A percentile compares a stretch with the other conserved stretches of the same genome.
These are phyloP conservation scores for Malus orientalis DNA, from an alignment of 306 rosid genomes.

Conservation along the genomic window DNA sequence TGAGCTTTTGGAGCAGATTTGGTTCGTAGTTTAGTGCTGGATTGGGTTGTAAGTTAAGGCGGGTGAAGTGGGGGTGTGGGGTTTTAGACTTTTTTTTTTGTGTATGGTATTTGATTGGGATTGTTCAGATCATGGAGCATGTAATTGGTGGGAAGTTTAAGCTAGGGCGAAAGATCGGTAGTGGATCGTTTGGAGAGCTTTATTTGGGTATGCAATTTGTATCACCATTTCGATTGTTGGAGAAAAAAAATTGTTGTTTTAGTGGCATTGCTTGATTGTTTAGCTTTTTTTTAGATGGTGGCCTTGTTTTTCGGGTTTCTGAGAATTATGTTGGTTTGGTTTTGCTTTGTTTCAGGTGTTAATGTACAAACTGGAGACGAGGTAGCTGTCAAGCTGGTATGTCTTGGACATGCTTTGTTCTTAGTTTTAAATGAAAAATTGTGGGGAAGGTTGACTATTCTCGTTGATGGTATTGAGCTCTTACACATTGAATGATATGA, in stretches of 20 bases:
- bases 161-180: slow-evolving; percentile 93
- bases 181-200: slow-evolving; percentile 95
- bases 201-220: slow-evolving; percentile 63
- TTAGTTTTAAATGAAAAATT: not conserved
- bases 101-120: slow-evolving; percentile 21
- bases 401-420: slow-evolving; percentile 17
- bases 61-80: slow-evolving; percentile 23
- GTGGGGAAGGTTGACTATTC: not conserved
- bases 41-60: slow-evolving; percentile 25
- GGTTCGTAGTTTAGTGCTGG: slow-evolving; percentile 19
- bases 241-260: not conserved
- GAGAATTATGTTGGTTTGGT: slow-evolving; percentile 25
- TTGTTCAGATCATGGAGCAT: slow-evolving; percentile 68
- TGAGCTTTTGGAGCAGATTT: slow-evolving; percentile 10
- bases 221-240: not conserved
- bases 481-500: not conserved
- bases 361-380: slow-evolving; percentile 94
- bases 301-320: not conserved
- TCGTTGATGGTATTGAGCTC: not conserved
- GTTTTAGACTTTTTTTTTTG: too few relatives aligned
- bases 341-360: slow-evolving; percentile 48
- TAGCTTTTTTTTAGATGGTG: not conserved
- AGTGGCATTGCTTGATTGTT: slow-evolving; percentile 11
- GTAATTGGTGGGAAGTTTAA: slow-evolving; percentile 90
- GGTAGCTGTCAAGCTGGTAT: slow-evolving; percentile 94